Conservation (phyloP, 176 grass and related monocot species). For the Elaeis guineensis region DNA sequence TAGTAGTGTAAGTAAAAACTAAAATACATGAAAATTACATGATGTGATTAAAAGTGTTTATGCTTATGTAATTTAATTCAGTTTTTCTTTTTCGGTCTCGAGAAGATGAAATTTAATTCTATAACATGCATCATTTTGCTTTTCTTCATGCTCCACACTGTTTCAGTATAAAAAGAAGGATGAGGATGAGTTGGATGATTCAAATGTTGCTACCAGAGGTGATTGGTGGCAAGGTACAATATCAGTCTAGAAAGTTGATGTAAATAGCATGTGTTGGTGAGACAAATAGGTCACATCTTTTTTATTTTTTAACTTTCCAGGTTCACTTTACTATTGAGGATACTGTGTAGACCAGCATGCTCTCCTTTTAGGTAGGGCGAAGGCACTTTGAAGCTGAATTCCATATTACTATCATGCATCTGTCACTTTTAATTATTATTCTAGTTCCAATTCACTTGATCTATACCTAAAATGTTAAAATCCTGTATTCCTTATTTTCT, state of each 20-base stretch:
- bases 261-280: neutral
- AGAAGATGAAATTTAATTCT: conserved; percentile 1
- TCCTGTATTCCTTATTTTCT: too few relatives aligned
- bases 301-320: conserved; percentile 24
- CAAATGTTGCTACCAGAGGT: conserved; percentile 54
- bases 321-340: conserved; percentile 88
- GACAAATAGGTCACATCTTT: neutral
- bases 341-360: too few relatives aligned
- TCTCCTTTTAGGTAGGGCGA: too few relatives aligned
- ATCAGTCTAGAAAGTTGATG: neutral
- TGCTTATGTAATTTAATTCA: neutral
- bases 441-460: too few relatives aligned
- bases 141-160: conserved; percentile 3
- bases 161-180: conserved; percentile 48
- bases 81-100: neutral
- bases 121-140: neutral
- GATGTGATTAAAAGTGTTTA: conserved; percentile 11
- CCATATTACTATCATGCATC: too few relatives aligned
- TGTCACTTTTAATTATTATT: too few relatives aligned
- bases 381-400: too few relatives aligned
- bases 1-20: conserved; percentile 20
- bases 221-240: conserved; percentile 97
- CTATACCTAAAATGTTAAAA: too few relatives aligned
- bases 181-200: conserved; percentile 29
- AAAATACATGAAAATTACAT: neutral